These are phyloP conservation scores for Scedosporium dehoogii DNA, from an alignment of 2,329 filamentous ascomycete genomes.

Conservation along the genomic window DNA sequence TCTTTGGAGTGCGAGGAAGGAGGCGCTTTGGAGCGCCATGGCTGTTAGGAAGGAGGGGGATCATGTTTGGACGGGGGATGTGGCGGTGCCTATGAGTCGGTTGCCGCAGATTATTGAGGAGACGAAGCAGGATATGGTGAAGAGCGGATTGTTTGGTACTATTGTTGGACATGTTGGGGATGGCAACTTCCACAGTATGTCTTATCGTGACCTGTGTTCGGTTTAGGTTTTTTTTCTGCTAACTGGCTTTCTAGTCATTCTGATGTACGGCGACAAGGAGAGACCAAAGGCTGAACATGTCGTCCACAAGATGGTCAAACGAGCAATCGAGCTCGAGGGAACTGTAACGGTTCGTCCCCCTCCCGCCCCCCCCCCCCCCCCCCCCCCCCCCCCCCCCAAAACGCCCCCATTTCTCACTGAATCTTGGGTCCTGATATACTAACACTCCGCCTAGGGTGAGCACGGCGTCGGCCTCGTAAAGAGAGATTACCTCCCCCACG, in stretches of 20 bases:
- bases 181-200: constrained; percentile 63
- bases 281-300: constrained; percentile 56
- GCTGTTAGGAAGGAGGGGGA: constrained; percentile 55
- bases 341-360: constrained; percentile 55
- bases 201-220: neutral
- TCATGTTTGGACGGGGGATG: constrained; percentile 76
- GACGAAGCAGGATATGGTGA: constrained; percentile 40
- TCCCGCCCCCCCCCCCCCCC: neutral
- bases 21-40: constrained; percentile 74
- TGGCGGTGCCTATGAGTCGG: constrained; percentile 69
- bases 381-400: neutral
- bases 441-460: constrained; percentile 46
- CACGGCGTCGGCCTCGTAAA: constrained; percentile 80
- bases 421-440: neutral
- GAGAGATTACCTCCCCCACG: constrained; percentile 71
- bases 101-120: constrained; percentile 69
- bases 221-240: neutral
- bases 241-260: constrained; percentile 29
- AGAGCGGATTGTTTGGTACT: constrained; percentile 32
- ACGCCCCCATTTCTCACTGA: constrained; percentile 1
- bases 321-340: constrained; percentile 74
- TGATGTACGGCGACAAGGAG: constrained; percentile 56
- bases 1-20: constrained; percentile 76
- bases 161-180: constrained; percentile 68
- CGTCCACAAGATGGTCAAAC: constrained; percentile 77